These are phyloP conservation scores for Singerocomus inundabilis DNA, from an alignment of 1,284 basidiomycete species.

Conservation along the genomic window DNA sequence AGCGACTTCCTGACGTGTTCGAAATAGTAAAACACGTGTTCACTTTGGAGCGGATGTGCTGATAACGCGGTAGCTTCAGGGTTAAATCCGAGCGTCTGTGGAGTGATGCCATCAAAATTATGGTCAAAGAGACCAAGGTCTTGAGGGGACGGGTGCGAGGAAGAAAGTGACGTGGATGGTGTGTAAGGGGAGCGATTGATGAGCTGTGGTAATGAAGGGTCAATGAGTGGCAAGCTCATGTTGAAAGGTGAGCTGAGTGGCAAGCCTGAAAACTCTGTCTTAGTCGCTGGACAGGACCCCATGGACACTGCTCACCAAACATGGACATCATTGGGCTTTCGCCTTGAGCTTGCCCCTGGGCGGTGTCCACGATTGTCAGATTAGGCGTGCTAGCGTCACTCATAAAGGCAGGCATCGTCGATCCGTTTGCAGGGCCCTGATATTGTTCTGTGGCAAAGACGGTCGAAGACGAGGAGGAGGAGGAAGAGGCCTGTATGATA, in stretches of 20 bases:
- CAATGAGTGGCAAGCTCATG: slow-evolving; percentile 28
- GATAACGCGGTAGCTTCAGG: slow-evolving; percentile 27
- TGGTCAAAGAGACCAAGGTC: slow-evolving; percentile 31
- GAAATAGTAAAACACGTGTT: slow-evolving; percentile 67
- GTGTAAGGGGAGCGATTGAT: slow-evolving; percentile 35
- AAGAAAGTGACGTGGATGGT: slow-evolving; percentile 31
- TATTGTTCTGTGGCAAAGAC: slow-evolving; percentile 35
- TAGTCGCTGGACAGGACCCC: slow-evolving; percentile 7
- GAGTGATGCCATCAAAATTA: slow-evolving; percentile 24
- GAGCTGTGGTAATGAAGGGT: slow-evolving; percentile 29
- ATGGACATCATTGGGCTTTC: slow-evolving; percentile 33
- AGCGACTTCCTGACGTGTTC: slow-evolving; percentile 60
- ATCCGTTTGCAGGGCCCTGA: slow-evolving; percentile 22
- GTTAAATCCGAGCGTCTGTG: slow-evolving; percentile 25
- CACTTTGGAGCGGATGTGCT: slow-evolving; percentile 45
- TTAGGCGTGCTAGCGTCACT: slow-evolving; percentile 20
- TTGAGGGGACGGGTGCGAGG: slow-evolving; percentile 33
- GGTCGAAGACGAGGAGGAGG: slow-evolving; percentile 31
- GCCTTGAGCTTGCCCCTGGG: slow-evolving; percentile 10
- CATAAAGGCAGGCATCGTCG: slow-evolving; percentile 19
- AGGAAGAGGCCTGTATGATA: slow-evolving; percentile 39
- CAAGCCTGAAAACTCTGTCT: slow-evolving; percentile 19
- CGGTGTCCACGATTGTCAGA: slow-evolving; percentile 28
- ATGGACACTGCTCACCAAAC: slow-evolving; percentile 25
- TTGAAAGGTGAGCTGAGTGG: slow-evolving; percentile 34